Evolutionary conservation across 192 early-diverging fungal species (phyloP).

Genomic region (Backusella tarrabulga): DNA sequence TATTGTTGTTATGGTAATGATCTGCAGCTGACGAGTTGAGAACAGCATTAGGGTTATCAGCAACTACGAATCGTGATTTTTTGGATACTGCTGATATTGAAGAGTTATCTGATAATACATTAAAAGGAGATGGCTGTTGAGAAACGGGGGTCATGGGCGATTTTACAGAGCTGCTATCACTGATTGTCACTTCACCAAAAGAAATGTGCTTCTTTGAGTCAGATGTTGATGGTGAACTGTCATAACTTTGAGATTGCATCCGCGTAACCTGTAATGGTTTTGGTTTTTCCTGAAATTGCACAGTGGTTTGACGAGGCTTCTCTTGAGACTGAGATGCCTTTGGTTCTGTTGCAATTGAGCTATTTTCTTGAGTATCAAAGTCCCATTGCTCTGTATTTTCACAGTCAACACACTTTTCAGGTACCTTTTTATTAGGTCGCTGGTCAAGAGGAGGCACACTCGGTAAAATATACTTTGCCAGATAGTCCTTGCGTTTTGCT

Average conservation of each 20-base stretch:
- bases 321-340: neutral
- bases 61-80: slow-evolving; percentile 16
- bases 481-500: slow-evolving; percentile 66
- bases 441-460: slow-evolving; percentile 67
- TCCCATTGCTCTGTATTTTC: slow-evolving; percentile 65
- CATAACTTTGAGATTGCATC: neutral
- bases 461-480: slow-evolving; percentile 56
- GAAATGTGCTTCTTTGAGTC: slow-evolving; percentile 1
- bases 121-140: neutral
- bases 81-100: neutral
- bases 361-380: slow-evolving; percentile 46
- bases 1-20: neutral
- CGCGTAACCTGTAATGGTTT: neutral
- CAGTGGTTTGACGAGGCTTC: neutral
- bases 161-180: neutral
- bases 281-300: slow-evolving; percentile 1
- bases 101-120: neutral
- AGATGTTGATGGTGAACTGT: neutral
- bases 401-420: slow-evolving; percentile 38
- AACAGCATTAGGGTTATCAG: neutral
- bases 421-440: slow-evolving; percentile 58
- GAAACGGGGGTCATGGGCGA: neutral
- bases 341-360: neutral
- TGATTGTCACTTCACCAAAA: slow-evolving; percentile 10
- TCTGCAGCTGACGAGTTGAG: neutral